phyloP scores from a whole-genome alignment of 306 rosid genomes.

The Inga laurina region DNA sequence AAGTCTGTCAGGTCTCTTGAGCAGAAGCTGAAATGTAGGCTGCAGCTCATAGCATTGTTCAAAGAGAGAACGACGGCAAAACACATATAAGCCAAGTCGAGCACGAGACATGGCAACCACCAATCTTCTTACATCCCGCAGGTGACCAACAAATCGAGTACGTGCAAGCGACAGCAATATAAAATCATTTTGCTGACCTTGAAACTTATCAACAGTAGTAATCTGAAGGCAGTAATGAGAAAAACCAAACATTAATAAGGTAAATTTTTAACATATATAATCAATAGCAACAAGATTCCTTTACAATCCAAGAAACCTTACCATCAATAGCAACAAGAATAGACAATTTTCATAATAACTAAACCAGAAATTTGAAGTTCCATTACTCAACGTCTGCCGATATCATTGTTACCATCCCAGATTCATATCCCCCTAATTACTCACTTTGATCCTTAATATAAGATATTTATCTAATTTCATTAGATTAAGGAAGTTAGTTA shows the following conservation, averaged over 20 bases:
- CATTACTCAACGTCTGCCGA: background rate
- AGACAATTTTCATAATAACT: too few species aligned
- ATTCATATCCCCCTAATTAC: background rate
- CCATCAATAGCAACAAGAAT: background rate
- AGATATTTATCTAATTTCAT: too few species aligned
- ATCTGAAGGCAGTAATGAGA: conserved; percentile 52
- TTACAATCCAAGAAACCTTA: background rate
- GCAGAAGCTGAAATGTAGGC: conserved; percentile 92
- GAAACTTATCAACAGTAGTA: conserved; percentile 94
- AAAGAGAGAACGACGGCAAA: conserved; percentile 90
- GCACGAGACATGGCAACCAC: conserved; percentile 99
- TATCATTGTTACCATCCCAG: background rate
- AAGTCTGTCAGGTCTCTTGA: conserved; percentile 84
- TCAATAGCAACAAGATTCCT: conserved; percentile 6
- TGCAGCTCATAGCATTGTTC: conserved; percentile 97
- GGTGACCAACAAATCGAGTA: conserved; percentile 94
- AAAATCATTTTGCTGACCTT: conserved; percentile 99
- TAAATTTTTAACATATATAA: background rate
- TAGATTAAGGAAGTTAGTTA: too few species aligned
- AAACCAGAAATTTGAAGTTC: background rate
- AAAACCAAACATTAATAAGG: conserved; percentile 21
- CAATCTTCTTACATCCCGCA: conserved; percentile 97
- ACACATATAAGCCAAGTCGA: conserved; percentile 88
- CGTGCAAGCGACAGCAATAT: conserved; percentile 92
- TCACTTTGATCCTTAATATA: too few species aligned